Evolutionary conservation across 1,284 basidiomycete genomes (phyloP).

Genomic region (Flammula alnicola): DNA sequence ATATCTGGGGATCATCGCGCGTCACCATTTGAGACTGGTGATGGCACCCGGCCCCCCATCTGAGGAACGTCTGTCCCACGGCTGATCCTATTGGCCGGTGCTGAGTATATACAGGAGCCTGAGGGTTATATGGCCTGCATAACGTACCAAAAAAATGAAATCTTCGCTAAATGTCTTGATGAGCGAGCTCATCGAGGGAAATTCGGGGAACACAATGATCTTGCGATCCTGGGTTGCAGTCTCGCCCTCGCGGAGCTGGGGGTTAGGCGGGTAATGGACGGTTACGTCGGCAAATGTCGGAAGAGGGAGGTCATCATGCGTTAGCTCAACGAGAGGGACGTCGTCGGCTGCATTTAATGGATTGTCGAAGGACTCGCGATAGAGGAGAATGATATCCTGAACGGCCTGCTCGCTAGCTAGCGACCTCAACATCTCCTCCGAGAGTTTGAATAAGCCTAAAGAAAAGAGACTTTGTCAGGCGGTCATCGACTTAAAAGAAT

Average conservation of each 20-base stretch:
- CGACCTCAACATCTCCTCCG: background rate
- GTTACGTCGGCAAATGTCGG: constrained; percentile 21
- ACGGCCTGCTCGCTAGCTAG: constrained; percentile 1
- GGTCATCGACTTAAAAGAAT: background rate
- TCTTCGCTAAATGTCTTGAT: constrained; percentile 2
- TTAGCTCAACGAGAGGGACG: constrained; percentile 13
- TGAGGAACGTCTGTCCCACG: too few species aligned
- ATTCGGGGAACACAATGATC: constrained; percentile 30
- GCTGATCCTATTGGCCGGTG: too few species aligned
- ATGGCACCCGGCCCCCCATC: too few species aligned
- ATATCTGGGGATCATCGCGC: too few species aligned
- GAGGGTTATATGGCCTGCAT: too few species aligned
- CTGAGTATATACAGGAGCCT: too few species aligned
- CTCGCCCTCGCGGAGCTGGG: background rate
- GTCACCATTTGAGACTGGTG: too few species aligned
- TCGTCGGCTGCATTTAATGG: constrained; percentile 5
- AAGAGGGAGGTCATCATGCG: constrained; percentile 20
- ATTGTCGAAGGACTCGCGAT: constrained; percentile 1
- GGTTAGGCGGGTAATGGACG: constrained; percentile 17
- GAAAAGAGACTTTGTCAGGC: background rate
- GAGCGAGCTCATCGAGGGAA: constrained; percentile 24
- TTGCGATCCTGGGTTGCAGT: constrained; percentile 6
- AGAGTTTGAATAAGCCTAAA: background rate
- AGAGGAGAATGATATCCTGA: background rate
- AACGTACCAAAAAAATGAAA: too few species aligned